Conservation (phyloP, 1,139 yeast species). For the Meyerozyma athensensis region DNA sequence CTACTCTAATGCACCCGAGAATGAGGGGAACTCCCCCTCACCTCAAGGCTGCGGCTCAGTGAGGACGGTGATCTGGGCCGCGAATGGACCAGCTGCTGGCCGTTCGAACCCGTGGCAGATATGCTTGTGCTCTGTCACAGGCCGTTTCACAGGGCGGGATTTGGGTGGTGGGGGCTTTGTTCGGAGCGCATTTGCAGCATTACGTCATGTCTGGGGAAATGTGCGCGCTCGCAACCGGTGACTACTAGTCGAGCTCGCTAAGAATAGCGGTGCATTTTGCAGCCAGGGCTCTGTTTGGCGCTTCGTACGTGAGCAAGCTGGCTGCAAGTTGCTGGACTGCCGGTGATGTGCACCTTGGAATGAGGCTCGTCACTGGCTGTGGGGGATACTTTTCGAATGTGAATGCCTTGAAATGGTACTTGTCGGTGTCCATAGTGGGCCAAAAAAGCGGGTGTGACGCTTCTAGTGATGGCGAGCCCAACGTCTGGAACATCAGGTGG, state of each 20-base stretch:
- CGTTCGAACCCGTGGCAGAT: too few relatives aligned
- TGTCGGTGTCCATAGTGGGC: conserved; percentile 32
- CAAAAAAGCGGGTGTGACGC: conserved; percentile 24
- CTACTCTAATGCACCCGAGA: not conserved
- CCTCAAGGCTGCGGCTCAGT: not conserved
- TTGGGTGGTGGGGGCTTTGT: too few relatives aligned
- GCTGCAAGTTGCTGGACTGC: too few relatives aligned
- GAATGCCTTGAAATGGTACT: conserved; percentile 29
- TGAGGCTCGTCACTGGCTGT: conserved; percentile 11
- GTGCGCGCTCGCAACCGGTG: conserved; percentile 1
- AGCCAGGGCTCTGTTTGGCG: conserved; percentile 7
- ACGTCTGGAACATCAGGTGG: conserved; percentile 51
- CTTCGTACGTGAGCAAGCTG: too few relatives aligned
- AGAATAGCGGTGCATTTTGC: not conserved
- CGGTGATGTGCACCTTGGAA: conserved; percentile 33
- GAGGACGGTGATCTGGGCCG: too few relatives aligned
- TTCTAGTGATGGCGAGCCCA: conserved; percentile 59
- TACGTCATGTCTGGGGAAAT: conserved; percentile 2
- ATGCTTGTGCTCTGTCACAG: too few relatives aligned
- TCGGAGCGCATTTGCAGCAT: not conserved
- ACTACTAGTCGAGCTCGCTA: not conserved
- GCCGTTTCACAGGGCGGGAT: too few relatives aligned
- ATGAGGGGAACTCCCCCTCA: conserved; percentile 3
- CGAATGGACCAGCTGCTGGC: too few relatives aligned
- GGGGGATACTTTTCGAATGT: conserved; percentile 16